phyloP scores from a whole-genome alignment of 2,329 filamentous ascomycete species.

The Berkeleyomyces basicola region DNA sequence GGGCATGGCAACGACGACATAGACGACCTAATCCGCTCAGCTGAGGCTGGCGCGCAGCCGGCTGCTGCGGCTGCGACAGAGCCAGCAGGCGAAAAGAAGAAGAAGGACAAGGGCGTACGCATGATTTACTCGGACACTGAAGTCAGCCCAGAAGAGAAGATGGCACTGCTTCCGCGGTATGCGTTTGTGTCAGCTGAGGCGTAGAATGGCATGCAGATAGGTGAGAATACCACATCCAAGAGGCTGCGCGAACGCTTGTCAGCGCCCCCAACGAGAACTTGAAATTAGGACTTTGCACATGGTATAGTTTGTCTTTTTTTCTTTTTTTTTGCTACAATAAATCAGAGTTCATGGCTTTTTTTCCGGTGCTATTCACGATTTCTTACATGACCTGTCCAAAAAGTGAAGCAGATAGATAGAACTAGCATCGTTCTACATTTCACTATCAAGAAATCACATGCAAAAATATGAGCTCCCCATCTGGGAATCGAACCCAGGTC shows the following conservation, averaged over 20 bases:
- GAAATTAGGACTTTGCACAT: not conserved
- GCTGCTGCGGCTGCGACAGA: slow-evolving; percentile 25
- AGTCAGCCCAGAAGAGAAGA: slow-evolving; percentile 74
- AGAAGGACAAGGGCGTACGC: slow-evolving; percentile 47
- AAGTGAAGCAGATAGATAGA: not conserved
- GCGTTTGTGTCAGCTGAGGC: slow-evolving; percentile 32
- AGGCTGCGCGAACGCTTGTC: too few species aligned
- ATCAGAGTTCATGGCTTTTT: not conserved
- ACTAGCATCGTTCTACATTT: not conserved
- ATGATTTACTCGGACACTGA: slow-evolving; percentile 73
- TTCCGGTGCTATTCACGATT: too few species aligned
- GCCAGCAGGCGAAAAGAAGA: slow-evolving; percentile 39
- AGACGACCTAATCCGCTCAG: slow-evolving; percentile 47
- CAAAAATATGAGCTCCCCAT: not conserved
- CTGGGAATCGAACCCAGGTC: slow-evolving; percentile 8
- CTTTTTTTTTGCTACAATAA: not conserved
- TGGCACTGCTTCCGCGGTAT: slow-evolving; percentile 65
- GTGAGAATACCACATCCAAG: not conserved
- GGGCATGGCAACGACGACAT: slow-evolving; percentile 38
- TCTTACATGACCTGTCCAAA: not conserved
- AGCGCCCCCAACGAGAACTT: not conserved
- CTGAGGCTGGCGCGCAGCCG: slow-evolving; percentile 34
- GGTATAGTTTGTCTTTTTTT: not conserved
- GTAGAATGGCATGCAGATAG: not conserved
- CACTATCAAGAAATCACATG: not conserved